A percentile compares a stretch with the other conserved stretches of the same genome.
Evolutionary conservation across 2,329 filamentous ascomycete genomes (phyloP).

Genomic region (Aspergillus jensenii): DNA sequence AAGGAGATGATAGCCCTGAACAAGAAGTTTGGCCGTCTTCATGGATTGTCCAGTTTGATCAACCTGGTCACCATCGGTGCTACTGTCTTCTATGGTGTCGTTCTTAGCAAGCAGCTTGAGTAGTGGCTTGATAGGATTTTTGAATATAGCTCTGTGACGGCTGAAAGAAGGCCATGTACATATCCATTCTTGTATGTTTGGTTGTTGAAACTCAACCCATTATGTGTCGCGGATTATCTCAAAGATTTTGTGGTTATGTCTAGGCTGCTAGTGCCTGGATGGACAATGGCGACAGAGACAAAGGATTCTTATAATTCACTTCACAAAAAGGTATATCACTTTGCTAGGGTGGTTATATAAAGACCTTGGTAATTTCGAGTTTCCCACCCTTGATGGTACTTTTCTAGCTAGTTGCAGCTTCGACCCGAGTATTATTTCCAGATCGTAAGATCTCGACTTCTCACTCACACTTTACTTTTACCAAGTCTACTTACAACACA

Average conservation of each 20-base stretch:
- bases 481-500: background rate
- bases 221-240: background rate
- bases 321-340: background rate
- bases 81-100: constrained; percentile 74
- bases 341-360: background rate
- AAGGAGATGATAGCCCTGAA: constrained; percentile 80
- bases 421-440: background rate
- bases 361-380: background rate
- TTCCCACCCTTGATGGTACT: background rate
- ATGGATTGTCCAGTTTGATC: constrained; percentile 76
- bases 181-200: background rate
- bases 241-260: background rate
- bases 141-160: background rate
- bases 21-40: constrained; percentile 73
- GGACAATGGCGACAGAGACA: background rate
- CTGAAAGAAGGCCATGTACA: background rate
- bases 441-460: background rate
- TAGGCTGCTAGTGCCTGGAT: background rate
- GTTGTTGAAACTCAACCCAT: background rate
- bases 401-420: background rate
- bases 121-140: background rate
- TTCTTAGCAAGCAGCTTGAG: constrained; percentile 56
- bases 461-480: background rate
- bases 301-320: background rate
- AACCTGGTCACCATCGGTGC: constrained; percentile 72